Base-by-base conservation (phyloP, 768 basidiomycete species). In the Leccinum truebloodii region DNA sequence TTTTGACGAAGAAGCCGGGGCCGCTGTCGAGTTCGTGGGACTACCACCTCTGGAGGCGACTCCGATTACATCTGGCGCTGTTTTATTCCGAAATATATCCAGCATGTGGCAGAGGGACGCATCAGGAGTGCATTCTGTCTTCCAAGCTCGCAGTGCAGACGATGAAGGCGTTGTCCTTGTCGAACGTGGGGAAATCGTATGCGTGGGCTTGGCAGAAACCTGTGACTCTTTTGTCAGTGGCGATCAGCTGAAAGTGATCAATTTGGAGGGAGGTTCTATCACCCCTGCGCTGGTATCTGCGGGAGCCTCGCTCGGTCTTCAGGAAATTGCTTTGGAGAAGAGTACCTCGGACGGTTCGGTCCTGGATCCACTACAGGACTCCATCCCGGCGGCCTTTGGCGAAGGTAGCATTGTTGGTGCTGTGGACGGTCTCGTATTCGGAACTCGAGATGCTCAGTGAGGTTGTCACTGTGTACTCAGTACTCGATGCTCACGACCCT, bases 311-410 rank as follows among this genome's bases (percentile, higher is more conserved):
- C 67, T 95, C 6, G 92, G 91, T 3, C 70, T 92, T 37, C 80
- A 81, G 58, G 90, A 92, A 69, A 93, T 94, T 63, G 65, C 73
- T 0, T 67, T 76, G 22, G 92, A 94, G 69, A 59, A 79, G 3
- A 83, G 83, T 6, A 92, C 92, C 3, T 78, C 77, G 35, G 92
- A 93, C 65, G 91, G 91, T 1, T 50, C 67, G 13, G 82, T 86
- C 2, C 77, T 79, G 8, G 87, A 87, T 63, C 81, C 84, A 16
- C 34, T 75, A 64, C 69, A 73, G 30, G 63, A 59, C 1, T 60
- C 67, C 30, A 64, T 75, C 2, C 79, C 80, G 0, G 44, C 53
- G 5, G 35, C 79, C 14, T 58, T 80, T 2, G 78, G 72, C 3
- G 69, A 75, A 28, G 75, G 73, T 32, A 72, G 77, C 3, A 69